Base-by-base conservation (phyloP, 2,329 filamentous ascomycete species). In the Fusarium nanum region DNA sequence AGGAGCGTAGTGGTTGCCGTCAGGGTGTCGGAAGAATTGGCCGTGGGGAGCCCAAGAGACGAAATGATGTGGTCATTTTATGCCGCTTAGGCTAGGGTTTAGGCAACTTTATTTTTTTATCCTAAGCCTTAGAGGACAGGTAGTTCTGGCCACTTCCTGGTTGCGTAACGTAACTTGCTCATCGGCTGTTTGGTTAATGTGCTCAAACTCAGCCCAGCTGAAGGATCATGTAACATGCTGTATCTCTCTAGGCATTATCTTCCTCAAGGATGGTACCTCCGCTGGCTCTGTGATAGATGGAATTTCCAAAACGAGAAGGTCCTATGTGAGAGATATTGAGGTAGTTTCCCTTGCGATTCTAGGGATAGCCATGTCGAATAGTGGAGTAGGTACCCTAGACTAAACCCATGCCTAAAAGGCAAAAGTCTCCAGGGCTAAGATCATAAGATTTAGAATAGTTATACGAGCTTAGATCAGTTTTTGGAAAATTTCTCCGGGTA, bases 161-260 rank as follows among this genome's bases (percentile, higher is more conserved):
- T 11, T 53, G 37, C 25, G 45, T 41, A 60, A 60, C 25, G 37
- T 32, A 60, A 60, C 16, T 60, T 61, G 48, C 44, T 44, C 56
- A 44, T 25, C 28, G 25, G 22, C 10, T 52, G 5, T 20, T 18
- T 30, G 27, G 45, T 27, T 12, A 60, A 52, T 27, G 16, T 52
- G 59, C 59, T 61, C 56, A 60, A 61, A 52, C 13, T 18, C 16
- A 25, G 56, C 18, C 11, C 7, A 13, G 6, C 41, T 52, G 30
- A 47, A 7, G 10, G 12, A 28, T 32, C 23, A 14, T 41, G 16
- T 37, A 3, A 10, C 23, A 14, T 41, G 16, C n/a, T 3, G 10
- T 7, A 18, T 16, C 2, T n/a, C 11, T 18, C n/a, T n/a, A n/a
- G 18, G n/a, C 3, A 8, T 16, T 22, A 13, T 22, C 5, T 20